Conservation (phyloP, 768 basidiomycete genomes). For the Mycena capillaripes region DNA sequence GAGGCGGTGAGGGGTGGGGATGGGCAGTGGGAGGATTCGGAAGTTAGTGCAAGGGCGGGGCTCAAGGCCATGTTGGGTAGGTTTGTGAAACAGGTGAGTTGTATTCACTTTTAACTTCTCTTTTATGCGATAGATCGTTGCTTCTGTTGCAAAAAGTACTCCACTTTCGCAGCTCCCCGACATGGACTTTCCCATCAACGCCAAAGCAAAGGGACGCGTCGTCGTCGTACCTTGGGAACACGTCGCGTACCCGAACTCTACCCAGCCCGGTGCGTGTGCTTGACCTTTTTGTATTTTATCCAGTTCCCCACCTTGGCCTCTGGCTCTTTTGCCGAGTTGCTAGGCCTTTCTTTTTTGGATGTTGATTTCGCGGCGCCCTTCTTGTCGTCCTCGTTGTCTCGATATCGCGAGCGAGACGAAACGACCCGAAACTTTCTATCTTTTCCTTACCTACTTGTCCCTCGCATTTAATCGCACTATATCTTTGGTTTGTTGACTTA, state of each 20-base stretch:
- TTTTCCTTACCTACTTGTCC: too few relatives aligned
- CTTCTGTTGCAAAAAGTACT: slow-evolving; percentile 20
- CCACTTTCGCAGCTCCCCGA: slow-evolving; percentile 78
- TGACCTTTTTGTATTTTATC: too few relatives aligned
- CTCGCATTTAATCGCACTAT: too few relatives aligned
- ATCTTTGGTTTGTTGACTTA: too few relatives aligned
- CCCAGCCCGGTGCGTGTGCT: slow-evolving; percentile 41
- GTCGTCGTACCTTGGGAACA: slow-evolving; percentile 91
- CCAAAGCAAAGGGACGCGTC: slow-evolving; percentile 93
- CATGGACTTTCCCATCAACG: slow-evolving; percentile 95
- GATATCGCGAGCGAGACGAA: too few relatives aligned
- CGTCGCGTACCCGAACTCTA: slow-evolving; percentile 78
- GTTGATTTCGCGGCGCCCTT: too few relatives aligned
- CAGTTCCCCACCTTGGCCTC: too few relatives aligned
- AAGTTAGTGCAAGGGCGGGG: slow-evolving; percentile 85
- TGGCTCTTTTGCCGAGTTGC: too few relatives aligned
- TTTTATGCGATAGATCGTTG: too few relatives aligned
- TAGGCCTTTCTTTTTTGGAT: too few relatives aligned
- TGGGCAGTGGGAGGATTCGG: slow-evolving; percentile 66
- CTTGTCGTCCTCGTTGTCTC: too few relatives aligned
- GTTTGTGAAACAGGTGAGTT: slow-evolving; percentile 72
- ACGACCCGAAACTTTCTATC: too few relatives aligned
- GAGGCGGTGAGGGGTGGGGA: slow-evolving; percentile 68
- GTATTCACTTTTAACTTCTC: not conserved
- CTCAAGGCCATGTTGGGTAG: slow-evolving; percentile 82